These are phyloP conservation scores for Scenedesmus sp. DNA, from an alignment of 163 green algal genomes.

Conservation along the genomic window DNA sequence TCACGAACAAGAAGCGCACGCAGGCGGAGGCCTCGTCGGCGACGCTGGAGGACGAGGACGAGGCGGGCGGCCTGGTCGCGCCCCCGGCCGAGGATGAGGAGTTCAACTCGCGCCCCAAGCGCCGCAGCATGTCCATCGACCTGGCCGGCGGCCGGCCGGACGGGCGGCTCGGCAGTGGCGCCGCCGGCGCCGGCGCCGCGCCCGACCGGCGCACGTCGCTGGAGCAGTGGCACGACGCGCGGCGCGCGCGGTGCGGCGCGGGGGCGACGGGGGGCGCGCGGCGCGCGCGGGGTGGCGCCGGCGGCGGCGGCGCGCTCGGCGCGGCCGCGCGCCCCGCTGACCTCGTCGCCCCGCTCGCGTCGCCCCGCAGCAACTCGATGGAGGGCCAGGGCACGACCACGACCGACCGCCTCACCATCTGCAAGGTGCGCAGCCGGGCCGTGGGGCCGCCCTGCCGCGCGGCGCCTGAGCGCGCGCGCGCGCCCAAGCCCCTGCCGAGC, in stretches of 20 bases:
- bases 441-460: too few relatives aligned
- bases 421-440: conserved; percentile 54
- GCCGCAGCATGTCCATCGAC: conserved; percentile 43
- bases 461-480: too few relatives aligned
- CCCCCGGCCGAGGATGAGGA: conserved; percentile 26
- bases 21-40: conserved; percentile 25
- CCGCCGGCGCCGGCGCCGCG: background rate
- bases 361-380: conserved; percentile 51
- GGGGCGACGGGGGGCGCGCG: background rate
- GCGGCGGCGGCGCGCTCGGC: background rate
- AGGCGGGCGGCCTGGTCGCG: background rate
- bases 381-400: conserved; percentile 51
- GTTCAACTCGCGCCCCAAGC: conserved; percentile 35
- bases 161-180: background rate
- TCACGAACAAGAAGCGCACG: conserved; percentile 34
- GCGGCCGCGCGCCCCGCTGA: background rate
- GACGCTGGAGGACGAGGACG: conserved; percentile 12
- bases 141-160: background rate
- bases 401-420: conserved; percentile 53
- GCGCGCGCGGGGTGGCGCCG: background rate
- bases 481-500: too few relatives aligned
- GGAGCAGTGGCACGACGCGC: conserved; percentile 60
- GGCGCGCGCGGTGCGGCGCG: conserved; percentile 43
- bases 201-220: conserved; percentile 49
- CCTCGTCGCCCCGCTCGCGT: background rate